Conservation (phyloP, 345 rosid species). For the Salix caprea region DNA sequence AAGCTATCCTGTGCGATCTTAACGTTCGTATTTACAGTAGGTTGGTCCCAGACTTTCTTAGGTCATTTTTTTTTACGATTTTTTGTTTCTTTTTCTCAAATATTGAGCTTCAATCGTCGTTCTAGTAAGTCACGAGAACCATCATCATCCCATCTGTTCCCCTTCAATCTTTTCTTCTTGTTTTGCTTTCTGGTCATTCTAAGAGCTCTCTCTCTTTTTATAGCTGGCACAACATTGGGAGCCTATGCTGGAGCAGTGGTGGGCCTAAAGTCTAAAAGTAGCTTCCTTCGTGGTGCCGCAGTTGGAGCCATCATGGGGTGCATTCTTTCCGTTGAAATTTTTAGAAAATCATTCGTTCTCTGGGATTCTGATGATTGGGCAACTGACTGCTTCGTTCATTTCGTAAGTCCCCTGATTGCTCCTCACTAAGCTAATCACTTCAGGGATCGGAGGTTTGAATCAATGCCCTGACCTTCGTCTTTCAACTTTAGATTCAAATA, state of each 20-base stretch:
- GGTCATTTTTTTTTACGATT: background rate
- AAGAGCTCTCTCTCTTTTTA: background rate
- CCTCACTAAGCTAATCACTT: background rate
- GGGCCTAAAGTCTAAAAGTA: conserved; percentile 23
- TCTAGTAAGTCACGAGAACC: too few relatives aligned
- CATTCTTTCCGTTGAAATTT: conserved; percentile 13
- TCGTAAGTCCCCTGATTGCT: conserved; percentile 11
- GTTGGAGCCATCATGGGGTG: conserved; percentile 32
- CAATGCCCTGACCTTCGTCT: background rate
- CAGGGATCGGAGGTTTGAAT: background rate
- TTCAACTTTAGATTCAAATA: background rate
- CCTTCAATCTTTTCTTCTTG: background rate
- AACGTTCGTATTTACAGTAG: conserved; percentile 23
- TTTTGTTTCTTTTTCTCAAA: background rate
- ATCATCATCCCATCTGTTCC: too few relatives aligned
- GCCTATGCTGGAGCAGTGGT: conserved; percentile 21
- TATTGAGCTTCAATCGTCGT: background rate
- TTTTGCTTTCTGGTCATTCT: background rate
- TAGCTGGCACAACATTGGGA: conserved; percentile 33
- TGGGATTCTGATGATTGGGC: conserved; percentile 16
- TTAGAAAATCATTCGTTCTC: conserved; percentile 5
- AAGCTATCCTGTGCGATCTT: conserved; percentile 18
- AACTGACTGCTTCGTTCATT: conserved; percentile 4
- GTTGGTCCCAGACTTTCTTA: conserved; percentile 10
- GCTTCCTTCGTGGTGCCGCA: conserved; percentile 22